Conservation (phyloP, 2,329 filamentous ascomycete genomes). For the Talaromyces marneffei region DNA sequence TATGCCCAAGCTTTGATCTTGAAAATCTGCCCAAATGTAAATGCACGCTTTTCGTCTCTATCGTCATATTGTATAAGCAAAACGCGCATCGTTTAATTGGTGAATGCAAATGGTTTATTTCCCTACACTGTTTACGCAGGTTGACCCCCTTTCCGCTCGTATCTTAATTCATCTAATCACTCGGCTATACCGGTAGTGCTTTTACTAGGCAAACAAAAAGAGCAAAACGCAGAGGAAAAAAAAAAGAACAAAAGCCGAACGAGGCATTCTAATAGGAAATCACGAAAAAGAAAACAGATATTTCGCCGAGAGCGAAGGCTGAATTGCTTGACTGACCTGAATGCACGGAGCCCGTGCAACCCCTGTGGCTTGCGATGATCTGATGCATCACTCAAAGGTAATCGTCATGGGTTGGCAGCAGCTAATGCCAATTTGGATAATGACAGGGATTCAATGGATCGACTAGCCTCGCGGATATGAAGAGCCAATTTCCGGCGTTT, state of each 20-base stretch:
- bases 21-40: not conserved
- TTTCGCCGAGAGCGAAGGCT: not conserved
- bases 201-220: not conserved
- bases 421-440: not conserved
- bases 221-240: not conserved
- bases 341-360: conserved; percentile 7
- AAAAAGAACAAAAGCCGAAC: not conserved
- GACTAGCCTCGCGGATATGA: not conserved
- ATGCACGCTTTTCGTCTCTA: not conserved
- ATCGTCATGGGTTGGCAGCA: not conserved
- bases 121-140: not conserved
- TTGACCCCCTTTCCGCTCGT: not conserved
- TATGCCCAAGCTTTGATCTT: not conserved
- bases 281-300: not conserved
- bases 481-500: not conserved
- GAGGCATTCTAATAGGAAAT: not conserved
- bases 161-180: not conserved
- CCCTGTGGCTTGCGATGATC: conserved; percentile 6
- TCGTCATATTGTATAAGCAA: not conserved
- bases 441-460: conserved; percentile 5
- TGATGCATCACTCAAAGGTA: conserved; percentile 8
- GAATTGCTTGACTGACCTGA: not conserved
- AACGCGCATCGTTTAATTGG: not conserved
- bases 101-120: not conserved
- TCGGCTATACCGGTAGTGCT: not conserved